Evolutionary conservation across 305 asterid genomes (phyloP).

Genomic region (Ilex paraguariensis): DNA sequence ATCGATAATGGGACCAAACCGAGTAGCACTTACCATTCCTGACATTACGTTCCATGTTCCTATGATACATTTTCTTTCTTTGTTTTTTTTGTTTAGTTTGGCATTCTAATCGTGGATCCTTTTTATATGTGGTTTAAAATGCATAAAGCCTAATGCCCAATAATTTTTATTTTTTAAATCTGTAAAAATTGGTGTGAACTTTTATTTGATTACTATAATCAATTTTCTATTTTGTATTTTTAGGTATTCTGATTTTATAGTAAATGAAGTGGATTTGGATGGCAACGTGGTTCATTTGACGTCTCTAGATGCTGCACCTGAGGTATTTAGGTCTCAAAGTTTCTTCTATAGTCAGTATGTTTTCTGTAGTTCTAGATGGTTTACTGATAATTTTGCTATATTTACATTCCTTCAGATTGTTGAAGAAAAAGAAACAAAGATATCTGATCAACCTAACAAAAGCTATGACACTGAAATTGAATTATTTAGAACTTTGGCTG

Average conservation of each 20-base stretch:
- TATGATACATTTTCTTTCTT: too few relatives aligned
- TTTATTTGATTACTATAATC: not conserved
- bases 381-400: not conserved
- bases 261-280: conserved; percentile 87
- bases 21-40: too few relatives aligned
- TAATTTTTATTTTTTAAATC: too few relatives aligned
- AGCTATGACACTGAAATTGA: conserved; percentile 61
- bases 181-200: not conserved
- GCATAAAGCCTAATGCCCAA: too few relatives aligned
- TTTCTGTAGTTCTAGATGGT: not conserved
- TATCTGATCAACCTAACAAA: conserved; percentile 42
- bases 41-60: too few relatives aligned
- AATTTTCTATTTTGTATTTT: conserved; percentile 16
- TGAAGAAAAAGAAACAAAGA: conserved; percentile 44
- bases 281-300: conserved; percentile 81
- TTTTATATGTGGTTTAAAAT: too few relatives aligned
- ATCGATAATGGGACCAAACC: too few relatives aligned
- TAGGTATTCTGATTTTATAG: conserved; percentile 96
- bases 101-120: too few relatives aligned
- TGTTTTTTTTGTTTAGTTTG: too few relatives aligned
- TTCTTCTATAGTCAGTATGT: not conserved
- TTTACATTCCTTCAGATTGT: conserved; percentile 38
- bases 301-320: conserved; percentile 58
- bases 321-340: conserved; percentile 35
- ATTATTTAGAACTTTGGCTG: conserved; percentile 70